phyloP scores from a whole-genome alignment of 495 filamentous ascomycete genomes.

The Neurospora pannonica region DNA sequence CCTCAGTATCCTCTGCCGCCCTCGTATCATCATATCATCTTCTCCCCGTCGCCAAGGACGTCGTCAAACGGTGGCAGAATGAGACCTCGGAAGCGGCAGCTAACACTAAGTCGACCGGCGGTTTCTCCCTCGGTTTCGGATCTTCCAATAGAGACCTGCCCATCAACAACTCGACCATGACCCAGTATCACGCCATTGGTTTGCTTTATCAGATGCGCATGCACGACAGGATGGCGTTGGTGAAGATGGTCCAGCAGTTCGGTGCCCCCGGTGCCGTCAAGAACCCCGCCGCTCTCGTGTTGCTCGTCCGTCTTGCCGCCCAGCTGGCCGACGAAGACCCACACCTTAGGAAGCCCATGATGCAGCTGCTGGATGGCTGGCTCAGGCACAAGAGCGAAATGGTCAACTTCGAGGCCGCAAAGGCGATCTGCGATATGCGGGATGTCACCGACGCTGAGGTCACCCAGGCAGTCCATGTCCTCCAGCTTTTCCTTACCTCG shows the following conservation, averaged over 20 bases:
- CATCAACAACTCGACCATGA: conserved; percentile 81
- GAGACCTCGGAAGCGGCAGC: conserved; percentile 97
- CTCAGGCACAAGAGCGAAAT: conserved; percentile 98
- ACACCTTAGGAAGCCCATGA: conserved; percentile 84
- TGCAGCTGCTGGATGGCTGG: conserved; percentile 91
- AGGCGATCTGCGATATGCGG: conserved; percentile 89
- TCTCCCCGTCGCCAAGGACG: conserved; percentile 87
- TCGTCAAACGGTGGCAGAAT: conserved; percentile 96
- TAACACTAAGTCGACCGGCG: conserved; percentile 73
- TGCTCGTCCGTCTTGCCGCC: conserved; percentile 87
- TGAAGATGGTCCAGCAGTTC: conserved; percentile 99
- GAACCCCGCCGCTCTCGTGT: conserved; percentile 83
- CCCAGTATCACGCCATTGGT: conserved; percentile 97
- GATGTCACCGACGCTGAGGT: conserved; percentile 91
- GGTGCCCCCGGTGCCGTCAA: conserved; percentile 84
- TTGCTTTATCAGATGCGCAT: conserved; percentile 96
- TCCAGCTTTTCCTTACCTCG: conserved; percentile 95
- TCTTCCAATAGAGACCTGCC: conserved; percentile 61
- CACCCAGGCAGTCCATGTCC: conserved; percentile 82
- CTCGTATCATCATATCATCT: conserved; percentile 98
- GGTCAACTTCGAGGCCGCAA: conserved; percentile 99
- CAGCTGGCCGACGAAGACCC: conserved; percentile 92
- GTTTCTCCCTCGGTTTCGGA: conserved; percentile 83
- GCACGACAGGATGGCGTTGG: conserved; percentile 93
- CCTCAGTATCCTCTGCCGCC: conserved; percentile 93